Base-by-base conservation (phyloP, 805 yeast species). In the Ogataea salicorniae region DNA sequence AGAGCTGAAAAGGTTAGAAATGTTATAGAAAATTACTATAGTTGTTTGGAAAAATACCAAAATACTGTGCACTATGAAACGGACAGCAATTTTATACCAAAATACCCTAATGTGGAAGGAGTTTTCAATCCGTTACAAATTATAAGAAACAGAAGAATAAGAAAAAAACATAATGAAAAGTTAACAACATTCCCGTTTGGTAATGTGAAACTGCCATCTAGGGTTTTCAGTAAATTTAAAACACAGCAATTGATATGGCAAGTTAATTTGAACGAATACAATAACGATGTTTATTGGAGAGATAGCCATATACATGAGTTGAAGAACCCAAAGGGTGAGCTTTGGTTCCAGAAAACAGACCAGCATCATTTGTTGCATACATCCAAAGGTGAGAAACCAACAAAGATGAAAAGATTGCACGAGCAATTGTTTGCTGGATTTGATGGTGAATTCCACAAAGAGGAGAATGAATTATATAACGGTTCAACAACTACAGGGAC, bases 51-150 rank as follows among this genome's bases (percentile, higher is more conserved):
- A 52, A 64, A 74, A 48, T 66, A 68, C 23, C 66, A 72, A 34
- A 66, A 65, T 9, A 52, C 56, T 50, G 55, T 55, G 41, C 59
- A 53, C 57, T 49, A 54, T 15, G 63, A 54, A 5, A 60, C 58
- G 15, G 49, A 43, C 2, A 51, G 44, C 4, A 48, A 38, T 16
- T 42, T 33, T 15, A 22, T 26, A 2, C 58, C 60, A 0, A 45
- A 40, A 3, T 74, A 76, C 52, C 74, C 72, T 2, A 79, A 77
- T 2, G 76, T 84, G 3, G 88, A 82, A 47, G 87, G 84, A 2
- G 75, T 78, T 3, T 89, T 83, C 69, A 89, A 89, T 60, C 96
- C 96, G 4, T 68, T 89, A 39, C 96, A 87, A 64, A 75, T 83
- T n/a, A 79, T 89, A 26, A 69, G 97, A 47, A 84, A 88, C 64